Evolutionary conservation across 352 stramenopile species (phyloP).

Genomic region (Globisporangium paddicum): DNA sequence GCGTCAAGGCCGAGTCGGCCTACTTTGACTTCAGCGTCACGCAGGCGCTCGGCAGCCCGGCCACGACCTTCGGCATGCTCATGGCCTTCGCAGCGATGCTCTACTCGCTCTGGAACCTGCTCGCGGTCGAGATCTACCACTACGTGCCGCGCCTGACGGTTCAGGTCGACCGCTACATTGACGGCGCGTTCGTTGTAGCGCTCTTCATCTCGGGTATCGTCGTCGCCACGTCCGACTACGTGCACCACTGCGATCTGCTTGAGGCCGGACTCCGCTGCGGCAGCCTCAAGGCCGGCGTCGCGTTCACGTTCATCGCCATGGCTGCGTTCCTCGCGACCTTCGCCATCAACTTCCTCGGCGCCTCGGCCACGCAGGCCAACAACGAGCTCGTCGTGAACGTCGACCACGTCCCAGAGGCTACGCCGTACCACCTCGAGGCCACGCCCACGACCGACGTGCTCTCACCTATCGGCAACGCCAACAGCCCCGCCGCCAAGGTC

Average conservation of each 20-base stretch:
- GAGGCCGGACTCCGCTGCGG: constrained; percentile 25
- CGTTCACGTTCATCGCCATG: constrained; percentile 50
- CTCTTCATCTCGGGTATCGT: constrained; percentile 54
- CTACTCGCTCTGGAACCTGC: constrained; percentile 43
- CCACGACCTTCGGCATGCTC: constrained; percentile 49
- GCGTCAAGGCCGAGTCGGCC: not conserved
- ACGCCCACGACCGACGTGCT: constrained; percentile 25
- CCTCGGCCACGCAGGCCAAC: not conserved
- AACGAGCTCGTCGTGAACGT: not conserved
- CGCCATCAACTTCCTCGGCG: constrained; percentile 30
- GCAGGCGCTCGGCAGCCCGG: constrained; percentile 18
- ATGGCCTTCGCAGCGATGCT: constrained; percentile 63
- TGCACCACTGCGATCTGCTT: constrained; percentile 35
- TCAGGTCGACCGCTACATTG: constrained; percentile 23
- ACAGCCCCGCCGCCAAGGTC: constrained; percentile 20
- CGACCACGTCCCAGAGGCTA: not conserved
- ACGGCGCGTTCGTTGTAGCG: constrained; percentile 31
- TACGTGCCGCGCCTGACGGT: constrained; percentile 21
- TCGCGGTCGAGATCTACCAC: constrained; percentile 46
- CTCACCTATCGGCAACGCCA: constrained; percentile 26
- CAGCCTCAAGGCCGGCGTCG: constrained; percentile 41
- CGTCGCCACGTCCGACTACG: constrained; percentile 41
- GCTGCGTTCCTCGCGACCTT: constrained; percentile 27
- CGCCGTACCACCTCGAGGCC: constrained; percentile 10
- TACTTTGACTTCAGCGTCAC: constrained; percentile 5